Base-by-base conservation (phyloP, 352 stramenopile genomes). In the Pythium insidiosum region DNA sequence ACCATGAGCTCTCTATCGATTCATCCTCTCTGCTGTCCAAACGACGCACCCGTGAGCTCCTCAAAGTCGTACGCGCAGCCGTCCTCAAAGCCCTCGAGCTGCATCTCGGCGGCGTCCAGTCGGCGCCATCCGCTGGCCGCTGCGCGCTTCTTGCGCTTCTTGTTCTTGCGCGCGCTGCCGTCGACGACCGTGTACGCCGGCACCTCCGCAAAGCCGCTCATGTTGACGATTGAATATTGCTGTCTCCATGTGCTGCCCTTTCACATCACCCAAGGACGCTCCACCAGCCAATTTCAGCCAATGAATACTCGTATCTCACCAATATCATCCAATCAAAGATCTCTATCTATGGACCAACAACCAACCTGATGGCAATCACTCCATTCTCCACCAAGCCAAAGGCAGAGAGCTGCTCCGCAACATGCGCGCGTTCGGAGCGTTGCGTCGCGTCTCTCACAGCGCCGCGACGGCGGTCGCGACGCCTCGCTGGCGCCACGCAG, bases 81-180 rank as follows among this genome's bases (percentile, higher is more conserved):
- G 47, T 94, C 82, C 37, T 88, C 79, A 51, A 92, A 94, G 21
- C 82, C 82, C 24, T 94, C 68, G 38, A 94, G 35, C 49, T 85
- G 53, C 40, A 89, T 64, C 20, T 88, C 73, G 23, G 81, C 56
- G 35, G 92, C 68, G 48, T 94, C 61, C 28, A 94, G 63, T 23
- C 75, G 78, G 10, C 68, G 38, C 82, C 82, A 94, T 6, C 68
- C 59, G 4, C 56, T 53, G 3, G 54, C 40, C 3, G 43, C 35
- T 48, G 11, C 55, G 46, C 66, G 57, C 53, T 82, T 82, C 58
- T 83, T 88, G 44, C 75, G 68, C 59, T 84, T 84, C 63, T 77
- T 83, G 35, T 24, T 25, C 35, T 38, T 34, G 48, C 67, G 50
- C n/a, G 15, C 26, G 34, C 24, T 38, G 31, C 18, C 34, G 47